phyloP scores from a whole-genome alignment of 2,329 filamentous ascomycete species.

The Aspergillus awamori region DNA sequence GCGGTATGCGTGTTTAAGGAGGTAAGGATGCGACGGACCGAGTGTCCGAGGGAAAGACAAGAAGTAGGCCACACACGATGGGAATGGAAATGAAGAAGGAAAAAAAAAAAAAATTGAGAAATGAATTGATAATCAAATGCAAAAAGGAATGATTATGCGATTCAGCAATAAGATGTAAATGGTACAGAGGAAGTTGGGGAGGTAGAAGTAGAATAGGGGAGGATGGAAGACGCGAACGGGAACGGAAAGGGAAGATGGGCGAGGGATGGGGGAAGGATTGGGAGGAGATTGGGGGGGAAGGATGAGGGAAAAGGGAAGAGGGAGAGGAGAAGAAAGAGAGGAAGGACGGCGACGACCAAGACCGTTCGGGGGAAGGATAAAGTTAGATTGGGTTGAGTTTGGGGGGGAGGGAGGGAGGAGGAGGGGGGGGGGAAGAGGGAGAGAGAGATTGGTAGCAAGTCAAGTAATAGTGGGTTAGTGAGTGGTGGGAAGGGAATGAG shows the following conservation, averaged over 20 bases:
- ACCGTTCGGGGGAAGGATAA: slow-evolving; percentile 20
- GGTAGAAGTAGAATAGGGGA: slow-evolving; percentile 15
- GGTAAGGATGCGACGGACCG: slow-evolving; percentile 26
- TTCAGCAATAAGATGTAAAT: slow-evolving; percentile 12
- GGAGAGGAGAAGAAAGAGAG: slow-evolving; percentile 8
- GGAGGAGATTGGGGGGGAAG: slow-evolving; percentile 27
- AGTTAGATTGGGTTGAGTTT: slow-evolving; percentile 19
- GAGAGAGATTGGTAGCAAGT: slow-evolving; percentile 6
- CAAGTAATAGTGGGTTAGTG: background rate
- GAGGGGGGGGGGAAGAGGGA: slow-evolving; percentile 18
- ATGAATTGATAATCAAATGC: slow-evolving; percentile 12
- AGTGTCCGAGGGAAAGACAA: slow-evolving; percentile 22
- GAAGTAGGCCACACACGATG: slow-evolving; percentile 16
- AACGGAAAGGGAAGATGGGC: slow-evolving; percentile 28
- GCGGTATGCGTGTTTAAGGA: slow-evolving; percentile 12
- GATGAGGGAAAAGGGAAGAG: slow-evolving; percentile 8
- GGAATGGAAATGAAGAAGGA: background rate
- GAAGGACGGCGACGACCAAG: slow-evolving; percentile 8
- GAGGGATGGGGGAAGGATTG: slow-evolving; percentile 14
- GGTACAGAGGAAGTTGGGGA: slow-evolving; percentile 18
- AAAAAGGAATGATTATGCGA: slow-evolving; percentile 16
- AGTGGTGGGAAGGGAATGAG: background rate
- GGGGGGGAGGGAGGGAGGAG: slow-evolving; percentile 18
- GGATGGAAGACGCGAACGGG: slow-evolving; percentile 18
- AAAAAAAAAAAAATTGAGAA: background rate